Evolutionary conservation across 116 monocot species (phyloP).

Genomic region (Dioscorea cayenensis): DNA sequence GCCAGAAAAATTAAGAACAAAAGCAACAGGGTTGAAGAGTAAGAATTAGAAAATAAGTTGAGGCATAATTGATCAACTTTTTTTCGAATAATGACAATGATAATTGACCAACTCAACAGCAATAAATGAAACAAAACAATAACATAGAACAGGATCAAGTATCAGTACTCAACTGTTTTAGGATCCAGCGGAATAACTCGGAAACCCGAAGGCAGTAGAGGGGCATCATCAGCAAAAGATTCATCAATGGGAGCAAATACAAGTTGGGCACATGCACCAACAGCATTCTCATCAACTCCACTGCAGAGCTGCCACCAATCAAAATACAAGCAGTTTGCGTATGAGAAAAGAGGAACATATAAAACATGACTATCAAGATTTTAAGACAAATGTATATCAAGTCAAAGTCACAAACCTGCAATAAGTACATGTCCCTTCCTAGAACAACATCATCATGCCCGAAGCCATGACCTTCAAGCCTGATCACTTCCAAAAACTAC

Average conservation of each 20-base stretch:
- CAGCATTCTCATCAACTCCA: conserved; percentile 76
- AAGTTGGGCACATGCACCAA: conserved; percentile 79
- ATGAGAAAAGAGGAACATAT: not conserved
- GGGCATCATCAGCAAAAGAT: conserved; percentile 82
- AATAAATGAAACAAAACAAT: not conserved
- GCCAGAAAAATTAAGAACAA: not conserved
- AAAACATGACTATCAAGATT: not conserved
- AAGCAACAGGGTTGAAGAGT: not conserved
- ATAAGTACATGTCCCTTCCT: conserved; percentile 58
- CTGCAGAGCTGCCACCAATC: conserved; percentile 60
- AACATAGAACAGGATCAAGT: not conserved
- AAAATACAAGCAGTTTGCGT: not conserved
- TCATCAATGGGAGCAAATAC: conserved; percentile 94
- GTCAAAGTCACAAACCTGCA: conserved; percentile 55
- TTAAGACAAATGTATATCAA: not conserved
- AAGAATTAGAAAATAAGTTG: not conserved
- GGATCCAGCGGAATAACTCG: conserved; percentile 86
- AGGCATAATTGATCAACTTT: not conserved
- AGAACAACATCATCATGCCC: conserved; percentile 52
- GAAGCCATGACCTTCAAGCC: conserved; percentile 77
- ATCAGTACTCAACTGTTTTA: conserved; percentile 43
- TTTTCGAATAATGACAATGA: too few species aligned
- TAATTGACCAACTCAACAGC: not conserved
- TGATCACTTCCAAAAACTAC: conserved; percentile 85
- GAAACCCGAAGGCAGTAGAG: conserved; percentile 85